A percentile compares a stretch with the other conserved stretches of the same genome.
Conservation (phyloP, 192 early-diverging fungal genomes). For the Chytriomyces confervae region DNA sequence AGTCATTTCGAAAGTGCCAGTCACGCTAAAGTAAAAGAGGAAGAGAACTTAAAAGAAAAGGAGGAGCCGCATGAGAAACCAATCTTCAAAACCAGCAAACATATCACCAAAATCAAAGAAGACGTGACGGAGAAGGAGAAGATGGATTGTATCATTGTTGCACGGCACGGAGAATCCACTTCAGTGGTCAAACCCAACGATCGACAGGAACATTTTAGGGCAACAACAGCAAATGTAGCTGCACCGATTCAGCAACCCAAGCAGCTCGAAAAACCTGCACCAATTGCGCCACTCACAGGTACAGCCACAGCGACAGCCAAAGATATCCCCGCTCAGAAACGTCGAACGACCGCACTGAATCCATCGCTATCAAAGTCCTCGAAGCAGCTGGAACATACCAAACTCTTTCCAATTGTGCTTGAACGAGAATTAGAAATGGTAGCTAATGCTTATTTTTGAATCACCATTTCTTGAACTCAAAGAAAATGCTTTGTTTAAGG, state of each 20-base stretch:
- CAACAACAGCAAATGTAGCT: no score
- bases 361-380: background rate
- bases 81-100: conserved; percentile 5
- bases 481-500: background rate
- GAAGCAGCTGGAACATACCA: background rate
- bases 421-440: background rate
- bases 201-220: no score
- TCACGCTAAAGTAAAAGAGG: background rate
- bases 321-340: background rate
- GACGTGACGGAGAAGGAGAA: background rate
- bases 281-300: background rate
- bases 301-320: background rate
- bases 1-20: background rate
- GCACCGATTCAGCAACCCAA: background rate
- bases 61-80: background rate
- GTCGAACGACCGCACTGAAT: background rate
- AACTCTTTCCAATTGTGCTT: conserved; percentile 1
- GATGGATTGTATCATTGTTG: background rate
- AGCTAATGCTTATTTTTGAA: background rate
- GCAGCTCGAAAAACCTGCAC: background rate
- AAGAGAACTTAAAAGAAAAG: background rate
- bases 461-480: background rate
- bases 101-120: background rate
- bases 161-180: background rate
- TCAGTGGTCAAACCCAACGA: background rate